phyloP scores from a whole-genome alignment of 805 yeast genomes.

The Sugiyamaella qingdaonensis region DNA sequence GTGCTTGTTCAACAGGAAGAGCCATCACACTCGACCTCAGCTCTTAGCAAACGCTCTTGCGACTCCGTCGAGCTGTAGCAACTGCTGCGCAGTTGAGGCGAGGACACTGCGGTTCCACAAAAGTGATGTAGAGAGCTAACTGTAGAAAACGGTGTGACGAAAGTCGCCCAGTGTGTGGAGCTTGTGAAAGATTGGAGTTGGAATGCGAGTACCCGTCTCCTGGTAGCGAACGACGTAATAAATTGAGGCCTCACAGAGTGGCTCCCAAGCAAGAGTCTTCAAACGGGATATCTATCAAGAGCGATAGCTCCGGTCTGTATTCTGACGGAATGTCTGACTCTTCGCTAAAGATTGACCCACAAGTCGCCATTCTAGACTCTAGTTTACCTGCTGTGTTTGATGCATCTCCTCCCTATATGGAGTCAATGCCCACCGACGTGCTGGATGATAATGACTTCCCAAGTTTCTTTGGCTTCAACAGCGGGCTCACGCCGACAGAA shows the following conservation, averaged over 20 bases:
- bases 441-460: not conserved
- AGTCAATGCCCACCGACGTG: not conserved
- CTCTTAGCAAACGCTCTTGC: too few species aligned
- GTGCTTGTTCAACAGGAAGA: conserved; percentile 2
- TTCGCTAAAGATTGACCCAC: not conserved
- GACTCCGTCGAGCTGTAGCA: too few species aligned
- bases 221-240: conserved; percentile 52
- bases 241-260: conserved; percentile 19
- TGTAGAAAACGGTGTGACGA: conserved; percentile 65
- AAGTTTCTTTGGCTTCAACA: not conserved
- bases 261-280: not conserved
- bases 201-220: conserved; percentile 73
- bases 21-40: too few species aligned
- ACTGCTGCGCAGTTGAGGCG: too few species aligned
- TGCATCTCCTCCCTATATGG: not conserved
- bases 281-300: not conserved
- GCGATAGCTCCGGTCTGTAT: not conserved
- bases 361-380: not conserved
- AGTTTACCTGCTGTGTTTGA: not conserved
- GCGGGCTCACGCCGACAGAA: not conserved
- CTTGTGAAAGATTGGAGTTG: conserved; percentile 60
- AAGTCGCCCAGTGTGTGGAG: conserved; percentile 58
- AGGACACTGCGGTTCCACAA: too few species aligned
- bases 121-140: not conserved
- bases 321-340: too few species aligned